Evolutionary conservation across 371 early-diverging fungal species (phyloP), one percentile per base, ranked within the genome.

Genomic region (Mucor sp.): DNA sequence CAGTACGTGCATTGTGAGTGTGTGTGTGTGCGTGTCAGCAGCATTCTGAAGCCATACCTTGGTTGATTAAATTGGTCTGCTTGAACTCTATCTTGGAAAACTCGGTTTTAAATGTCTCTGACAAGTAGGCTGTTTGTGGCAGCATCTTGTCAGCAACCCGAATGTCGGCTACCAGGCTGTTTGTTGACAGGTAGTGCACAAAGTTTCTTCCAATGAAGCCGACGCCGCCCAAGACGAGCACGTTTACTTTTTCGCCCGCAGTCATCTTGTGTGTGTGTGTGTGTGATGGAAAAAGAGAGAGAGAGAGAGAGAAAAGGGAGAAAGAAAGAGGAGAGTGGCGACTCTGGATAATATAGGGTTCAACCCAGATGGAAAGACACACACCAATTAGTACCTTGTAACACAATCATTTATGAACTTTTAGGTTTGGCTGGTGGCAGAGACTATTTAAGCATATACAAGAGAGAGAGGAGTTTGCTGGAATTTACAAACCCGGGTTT

Each of bases 141-240:
- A 96, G 77, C 28, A 84, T 87, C 77, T 97, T 97, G 83, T 97
- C 97, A n/a, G 89, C 91, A 7, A 95, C 97, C 25, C 95, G 87
- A 60, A 97, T 87, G 66, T 79, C 68, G 3, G 74, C 72, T 6
- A 86, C 90, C 8, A 93, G 77, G 35, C 89, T 77, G 70, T 90
- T 88, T 35, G 84, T 80, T 25, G 93, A 81, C 19, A 95, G 75
- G 70, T 91, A 86, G 35, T 89, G 74, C 25, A 94, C 90, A 62
- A 95, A 84, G 72, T 91, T 87, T 63, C 94, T 87, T 48, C 96
- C 96, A 67, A 95, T 88, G 74, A 94, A 94, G 58, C 95, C 95
- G 60, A 89, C 89, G 30, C 95, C 96, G 68, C 96, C 95, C 35
- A 92, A 82, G 44, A 93, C 79, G 35, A 93, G 85, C 3, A 91